Percentiles rank a stretch among this genome's conserved stretches.
phyloP scores from a whole-genome alignment of 257 asterid genomes.

The Nicotiana otophora region DNA sequence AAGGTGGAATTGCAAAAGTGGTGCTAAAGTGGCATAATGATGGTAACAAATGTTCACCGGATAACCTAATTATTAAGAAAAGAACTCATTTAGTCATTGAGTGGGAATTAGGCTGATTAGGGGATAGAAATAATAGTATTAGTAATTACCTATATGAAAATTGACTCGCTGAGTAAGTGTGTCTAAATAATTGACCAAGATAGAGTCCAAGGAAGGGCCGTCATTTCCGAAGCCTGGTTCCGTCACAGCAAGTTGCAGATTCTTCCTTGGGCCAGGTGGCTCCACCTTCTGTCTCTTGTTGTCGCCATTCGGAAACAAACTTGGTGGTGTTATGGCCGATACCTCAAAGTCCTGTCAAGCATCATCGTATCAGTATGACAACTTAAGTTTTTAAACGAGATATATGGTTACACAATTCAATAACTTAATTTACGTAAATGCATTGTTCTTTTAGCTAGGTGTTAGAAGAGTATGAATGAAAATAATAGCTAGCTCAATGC shows the following conservation, averaged over 20 bases:
- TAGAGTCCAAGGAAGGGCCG: background rate
- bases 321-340: background rate
- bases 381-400: too few species aligned
- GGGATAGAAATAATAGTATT: background rate
- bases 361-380: background rate
- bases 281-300: background rate
- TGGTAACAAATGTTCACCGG: background rate
- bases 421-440: too few species aligned
- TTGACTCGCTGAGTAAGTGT: background rate
- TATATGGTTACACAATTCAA: too few species aligned
- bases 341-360: background rate
- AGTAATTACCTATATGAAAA: background rate
- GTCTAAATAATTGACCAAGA: background rate
- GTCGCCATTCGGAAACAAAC: background rate
- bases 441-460: too few species aligned
- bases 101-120: background rate
- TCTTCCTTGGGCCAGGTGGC: background rate
- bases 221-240: background rate
- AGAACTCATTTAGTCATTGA: background rate
- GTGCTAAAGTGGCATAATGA: background rate
- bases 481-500: too few species aligned
- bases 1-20: conserved; percentile 8
- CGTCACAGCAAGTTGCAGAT: background rate
- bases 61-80: background rate
- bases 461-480: too few species aligned